Percentiles rank a stretch among this genome's conserved stretches.
Conservation (phyloP, 495 filamentous ascomycete genomes). For the Aspergillus panamensis region DNA sequence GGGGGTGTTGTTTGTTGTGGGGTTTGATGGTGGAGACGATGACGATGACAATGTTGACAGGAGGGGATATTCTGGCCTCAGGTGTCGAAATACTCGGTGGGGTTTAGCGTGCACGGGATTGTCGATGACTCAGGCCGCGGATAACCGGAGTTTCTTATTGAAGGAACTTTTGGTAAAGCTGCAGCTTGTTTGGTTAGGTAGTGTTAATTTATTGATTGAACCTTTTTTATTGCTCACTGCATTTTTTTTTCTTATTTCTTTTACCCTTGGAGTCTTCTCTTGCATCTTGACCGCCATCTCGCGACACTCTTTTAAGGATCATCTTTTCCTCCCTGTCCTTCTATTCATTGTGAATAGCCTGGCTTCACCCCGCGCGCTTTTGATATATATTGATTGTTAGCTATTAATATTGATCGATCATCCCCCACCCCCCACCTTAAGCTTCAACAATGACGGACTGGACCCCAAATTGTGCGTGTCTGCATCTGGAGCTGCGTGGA, state of each 20-base stretch:
- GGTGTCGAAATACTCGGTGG: neutral
- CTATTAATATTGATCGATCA: slow-evolving; percentile 12
- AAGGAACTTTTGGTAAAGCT: neutral
- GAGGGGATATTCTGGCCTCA: neutral
- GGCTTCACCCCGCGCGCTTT: neutral
- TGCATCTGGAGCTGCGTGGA: neutral
- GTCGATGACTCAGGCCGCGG: slow-evolving; percentile 16
- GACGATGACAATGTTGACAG: neutral
- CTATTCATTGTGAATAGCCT: too few species aligned
- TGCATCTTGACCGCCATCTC: neutral
- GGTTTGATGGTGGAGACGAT: too few species aligned
- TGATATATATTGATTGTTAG: neutral
- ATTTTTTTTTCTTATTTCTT: neutral
- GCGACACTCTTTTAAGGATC: neutral
- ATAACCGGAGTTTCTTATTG: slow-evolving; percentile 6
- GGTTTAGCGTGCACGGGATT: neutral
- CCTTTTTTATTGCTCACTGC: neutral
- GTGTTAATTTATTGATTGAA: neutral
- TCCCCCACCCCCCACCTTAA: neutral
- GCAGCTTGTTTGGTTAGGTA: neutral
- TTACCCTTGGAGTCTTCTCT: neutral
- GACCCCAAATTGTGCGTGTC: slow-evolving; percentile 33
- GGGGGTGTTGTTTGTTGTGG: too few species aligned
- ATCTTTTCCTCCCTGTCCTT: too few species aligned
- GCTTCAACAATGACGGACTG: slow-evolving; percentile 15